Conservation (phyloP, 129 eudicot species). For the Logfia minima region DNA sequence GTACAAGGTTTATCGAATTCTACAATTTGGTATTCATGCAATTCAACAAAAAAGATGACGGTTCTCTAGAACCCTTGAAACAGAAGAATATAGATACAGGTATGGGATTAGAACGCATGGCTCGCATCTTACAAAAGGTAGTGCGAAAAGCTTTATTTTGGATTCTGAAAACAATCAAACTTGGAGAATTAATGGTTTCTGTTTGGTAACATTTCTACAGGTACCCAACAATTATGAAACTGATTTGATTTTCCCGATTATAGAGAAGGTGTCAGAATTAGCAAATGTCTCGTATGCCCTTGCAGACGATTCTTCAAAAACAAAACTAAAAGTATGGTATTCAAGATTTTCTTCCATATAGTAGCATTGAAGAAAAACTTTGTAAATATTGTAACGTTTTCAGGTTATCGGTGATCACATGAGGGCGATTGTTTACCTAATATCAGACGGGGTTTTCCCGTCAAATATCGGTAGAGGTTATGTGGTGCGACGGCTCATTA, state of each 20-base stretch:
- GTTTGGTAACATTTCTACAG: conserved; percentile 42
- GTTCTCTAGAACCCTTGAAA: conserved; percentile 84
- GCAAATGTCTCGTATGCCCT: conserved; percentile 64
- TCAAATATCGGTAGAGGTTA: conserved; percentile 73
- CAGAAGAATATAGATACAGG: conserved; percentile 97
- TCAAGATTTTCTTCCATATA: conserved; percentile 41
- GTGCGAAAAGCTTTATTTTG: not conserved
- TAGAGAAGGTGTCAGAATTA: conserved; percentile 79
- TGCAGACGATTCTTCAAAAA: conserved; percentile 68
- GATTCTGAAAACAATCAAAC: not conserved
- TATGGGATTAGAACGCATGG: conserved; percentile 92
- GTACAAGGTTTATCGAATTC: conserved; percentile 91
- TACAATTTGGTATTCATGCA: conserved; percentile 98
- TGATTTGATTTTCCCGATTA: conserved; percentile 87
- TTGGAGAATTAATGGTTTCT: not conserved
- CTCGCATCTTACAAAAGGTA: conserved; percentile 93
- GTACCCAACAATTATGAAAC: conserved; percentile 90
- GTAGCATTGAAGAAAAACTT: conserved; percentile 32
- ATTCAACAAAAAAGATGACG: conserved; percentile 74
- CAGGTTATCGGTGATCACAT: conserved; percentile 98
- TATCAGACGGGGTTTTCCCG: conserved; percentile 90
- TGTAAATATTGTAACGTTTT: conserved; percentile 1
- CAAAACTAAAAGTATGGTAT: conserved; percentile 71
- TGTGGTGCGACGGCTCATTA: conserved; percentile 77
- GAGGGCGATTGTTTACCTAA: conserved; percentile 82